Evolutionary conservation across 805 yeast species (phyloP), one percentile per base, ranked within the genome.

Genomic region (Cyberlindnera japonica): DNA sequence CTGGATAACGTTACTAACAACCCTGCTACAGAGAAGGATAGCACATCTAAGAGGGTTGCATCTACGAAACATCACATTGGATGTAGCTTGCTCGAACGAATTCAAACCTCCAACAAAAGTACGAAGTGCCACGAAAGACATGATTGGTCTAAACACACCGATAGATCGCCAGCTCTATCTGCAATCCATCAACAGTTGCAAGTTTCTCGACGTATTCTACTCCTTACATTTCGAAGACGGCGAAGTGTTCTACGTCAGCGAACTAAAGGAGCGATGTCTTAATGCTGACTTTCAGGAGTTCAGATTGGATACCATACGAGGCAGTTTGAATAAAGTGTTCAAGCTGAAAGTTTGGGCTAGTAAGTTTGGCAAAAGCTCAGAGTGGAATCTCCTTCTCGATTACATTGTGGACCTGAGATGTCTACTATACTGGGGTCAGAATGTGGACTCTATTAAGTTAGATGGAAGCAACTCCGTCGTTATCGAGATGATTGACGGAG

Each of bases 181-280:
- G 10, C 69, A 62, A 37, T 36, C 50, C 1, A 30, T 62, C 15
- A 64, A 62, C 45, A 33, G 44, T 6, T 37, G 43, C 9, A 50
- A 51, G 10, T 58, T 67, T 33, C 47, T 58, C 7, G 63, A 65
- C 32, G 57, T 57, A 1, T 69, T 69, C 44, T 62, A 59, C 31
- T 62, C 72, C 0, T 22, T 69, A 8, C 68, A 64, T 37, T 55
- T 52, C 10, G 34, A 49, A 3, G 28, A 33, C 14, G 52, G 30
- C 55, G 65, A 6, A 10, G 38, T 44, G 6, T 61, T 67, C 35
- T 64, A 63, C 37, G 56, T 69, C 3, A 67, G 72, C 39, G 64
- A 69, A 37, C 47, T 59, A 1, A 51, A 50, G 16, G 37, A 51
- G 3, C 36, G 55, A 6, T 53, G 62, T 10, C 43, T 60, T 17